Evolutionary conservation across 2,329 filamentous ascomycete species (phyloP).

Genomic region (Fusarium globosum): DNA sequence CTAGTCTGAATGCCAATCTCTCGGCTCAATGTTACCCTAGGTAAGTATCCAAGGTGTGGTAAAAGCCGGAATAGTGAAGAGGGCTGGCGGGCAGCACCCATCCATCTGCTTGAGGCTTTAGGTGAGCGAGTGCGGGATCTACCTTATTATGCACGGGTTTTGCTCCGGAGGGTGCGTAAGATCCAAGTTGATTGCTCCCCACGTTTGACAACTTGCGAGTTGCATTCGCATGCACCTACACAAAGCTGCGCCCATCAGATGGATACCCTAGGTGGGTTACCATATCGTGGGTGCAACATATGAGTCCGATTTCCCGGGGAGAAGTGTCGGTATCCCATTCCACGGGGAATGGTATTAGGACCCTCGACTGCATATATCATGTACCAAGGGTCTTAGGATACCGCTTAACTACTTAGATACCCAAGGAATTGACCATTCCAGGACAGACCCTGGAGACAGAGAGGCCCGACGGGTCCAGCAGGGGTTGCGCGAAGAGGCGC

Average conservation of each 20-base stretch:
- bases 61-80: not conserved
- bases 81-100: not conserved
- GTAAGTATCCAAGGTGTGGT: not conserved
- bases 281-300: not conserved
- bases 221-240: not conserved
- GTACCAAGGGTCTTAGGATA: slow-evolving; percentile 15
- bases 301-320: not conserved
- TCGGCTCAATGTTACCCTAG: not conserved
- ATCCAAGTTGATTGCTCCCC: slow-evolving; percentile 10
- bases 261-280: not conserved
- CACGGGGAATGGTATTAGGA: not conserved
- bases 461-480: not conserved
- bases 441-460: slow-evolving; percentile 2
- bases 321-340: not conserved
- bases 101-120: not conserved
- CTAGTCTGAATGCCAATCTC: not conserved
- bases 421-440: not conserved
- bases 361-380: slow-evolving; percentile 5
- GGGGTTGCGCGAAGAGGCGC: slow-evolving; percentile 9
- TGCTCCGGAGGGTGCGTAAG: slow-evolving; percentile 1
- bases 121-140: slow-evolving; percentile 1
- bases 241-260: not conserved
- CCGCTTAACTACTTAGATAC: not conserved
- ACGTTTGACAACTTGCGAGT: slow-evolving; percentile 1
- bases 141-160: slow-evolving; percentile 1